Evolutionary conservation across 495 filamentous ascomycete genomes (phyloP).

Genomic region (Penicillium verhagenii): DNA sequence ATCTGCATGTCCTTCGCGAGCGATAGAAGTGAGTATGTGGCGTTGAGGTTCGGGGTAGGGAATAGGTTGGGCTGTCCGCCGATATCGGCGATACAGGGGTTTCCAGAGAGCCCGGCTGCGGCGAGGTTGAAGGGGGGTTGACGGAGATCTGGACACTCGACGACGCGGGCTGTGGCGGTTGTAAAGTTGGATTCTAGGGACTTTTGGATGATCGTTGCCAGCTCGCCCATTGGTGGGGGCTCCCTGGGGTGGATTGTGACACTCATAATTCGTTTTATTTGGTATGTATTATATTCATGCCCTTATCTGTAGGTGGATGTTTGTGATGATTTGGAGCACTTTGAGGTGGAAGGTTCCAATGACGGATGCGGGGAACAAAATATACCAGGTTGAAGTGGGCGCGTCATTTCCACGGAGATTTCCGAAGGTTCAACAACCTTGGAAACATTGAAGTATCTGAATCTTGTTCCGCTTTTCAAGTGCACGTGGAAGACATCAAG

Average conservation of each 20-base stretch:
- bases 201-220: constrained; percentile 19
- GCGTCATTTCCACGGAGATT: too few species aligned
- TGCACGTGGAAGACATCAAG: too few species aligned
- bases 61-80: constrained; percentile 37
- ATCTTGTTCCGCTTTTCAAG: too few species aligned
- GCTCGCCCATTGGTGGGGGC: constrained; percentile 29
- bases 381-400: too few species aligned
- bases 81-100: constrained; percentile 36
- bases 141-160: constrained; percentile 36
- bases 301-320: too few species aligned
- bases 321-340: too few species aligned
- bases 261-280: constrained; percentile 5
- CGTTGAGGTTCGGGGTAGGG: constrained; percentile 28
- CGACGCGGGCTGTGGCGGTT: constrained; percentile 20
- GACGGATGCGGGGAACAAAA: too few species aligned
- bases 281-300: too few species aligned
- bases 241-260: constrained; percentile 13
- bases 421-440: too few species aligned
- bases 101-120: constrained; percentile 33
- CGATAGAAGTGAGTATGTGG: constrained; percentile 29
- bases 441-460: too few species aligned
- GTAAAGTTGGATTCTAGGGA: constrained; percentile 29
- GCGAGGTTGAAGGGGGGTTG: constrained; percentile 37
- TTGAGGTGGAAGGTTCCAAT: too few species aligned
- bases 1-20: constrained; percentile 36